phyloP scores from a whole-genome alignment of 2,329 filamentous ascomycete genomes.

The Ophiostoma australiae region DNA sequence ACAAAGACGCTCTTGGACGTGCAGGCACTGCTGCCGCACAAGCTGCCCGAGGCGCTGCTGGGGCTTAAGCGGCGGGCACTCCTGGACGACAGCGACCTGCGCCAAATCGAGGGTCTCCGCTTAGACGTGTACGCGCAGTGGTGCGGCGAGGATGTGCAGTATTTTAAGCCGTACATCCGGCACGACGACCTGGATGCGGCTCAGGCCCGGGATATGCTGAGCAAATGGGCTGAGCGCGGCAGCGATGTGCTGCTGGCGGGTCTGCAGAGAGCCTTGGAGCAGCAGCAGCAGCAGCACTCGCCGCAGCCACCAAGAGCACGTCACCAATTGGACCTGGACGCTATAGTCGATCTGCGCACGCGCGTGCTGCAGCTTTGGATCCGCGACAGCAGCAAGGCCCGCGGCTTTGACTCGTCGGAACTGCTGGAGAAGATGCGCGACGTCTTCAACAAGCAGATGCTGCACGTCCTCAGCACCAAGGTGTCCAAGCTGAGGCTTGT shows the following conservation, averaged over 20 bases:
- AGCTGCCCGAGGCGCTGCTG: slow-evolving; percentile 63
- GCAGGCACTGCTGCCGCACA: slow-evolving; percentile 67
- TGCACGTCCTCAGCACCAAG: slow-evolving; percentile 58
- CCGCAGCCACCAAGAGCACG: not conserved
- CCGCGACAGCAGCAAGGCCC: slow-evolving; percentile 57
- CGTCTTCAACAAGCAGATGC: slow-evolving; percentile 63
- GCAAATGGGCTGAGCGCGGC: slow-evolving; percentile 58
- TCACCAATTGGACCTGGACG: slow-evolving; percentile 56
- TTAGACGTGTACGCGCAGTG: slow-evolving; percentile 74
- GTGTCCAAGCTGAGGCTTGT: slow-evolving; percentile 61
- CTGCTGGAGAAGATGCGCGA: slow-evolving; percentile 65
- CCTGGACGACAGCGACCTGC: slow-evolving; percentile 64
- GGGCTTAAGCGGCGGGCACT: slow-evolving; percentile 66
- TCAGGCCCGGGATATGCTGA: slow-evolving; percentile 57
- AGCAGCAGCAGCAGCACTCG: slow-evolving; percentile 23
- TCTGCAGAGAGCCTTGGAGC: slow-evolving; percentile 54
- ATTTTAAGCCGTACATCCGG: slow-evolving; percentile 81
- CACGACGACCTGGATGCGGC: slow-evolving; percentile 67
- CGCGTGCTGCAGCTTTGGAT: slow-evolving; percentile 72
- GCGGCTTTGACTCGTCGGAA: slow-evolving; percentile 61
- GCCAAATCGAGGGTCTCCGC: slow-evolving; percentile 62
- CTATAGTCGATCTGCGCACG: slow-evolving; percentile 64
- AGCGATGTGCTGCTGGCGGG: slow-evolving; percentile 58
- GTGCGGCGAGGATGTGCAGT: slow-evolving; percentile 76
- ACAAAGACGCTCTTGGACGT: slow-evolving; percentile 65